Evolutionary conservation across 176 grass and related monocot species (phyloP), one percentile per base, ranked within the genome.

Genomic region (Phyllostachys edulis): DNA sequence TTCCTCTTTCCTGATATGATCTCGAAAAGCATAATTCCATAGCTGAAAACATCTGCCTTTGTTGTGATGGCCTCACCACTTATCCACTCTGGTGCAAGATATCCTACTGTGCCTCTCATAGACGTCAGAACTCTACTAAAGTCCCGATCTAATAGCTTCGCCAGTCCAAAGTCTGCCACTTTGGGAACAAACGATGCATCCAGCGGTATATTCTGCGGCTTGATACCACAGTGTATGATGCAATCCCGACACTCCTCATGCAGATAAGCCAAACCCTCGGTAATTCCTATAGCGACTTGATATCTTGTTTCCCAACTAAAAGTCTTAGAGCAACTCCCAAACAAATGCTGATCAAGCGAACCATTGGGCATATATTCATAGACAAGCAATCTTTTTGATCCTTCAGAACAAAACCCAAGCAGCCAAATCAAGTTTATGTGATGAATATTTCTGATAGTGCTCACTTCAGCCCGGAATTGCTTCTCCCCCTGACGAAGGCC

Each of bases 161-260:
- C 77, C 20, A 81, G 13, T 5, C 87, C 87, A 18, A 89, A 85
- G 3, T 81, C 82, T 7, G 82, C 60, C 40, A 89, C 40, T 61
- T 89, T 89, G 4, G 82, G 82, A 69, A 81, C 34, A 51, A 85
- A 85, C 3, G 69, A 85, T 24, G 34, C 41, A 29, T 91, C 86
- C 72, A 91, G 5, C 7, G 82, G 5, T 50, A 91, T 82, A 17
- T 88, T 91, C 44, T 91, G 46, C 41, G 86, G 90, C 40, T 91
- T 85, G 65, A 91, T 79, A 29, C 88, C 90, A 1, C 85, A 91
- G 14, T 91, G 85, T 66, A 91, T 91, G 47, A 91, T 91, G 86
- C 78, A 68, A 37, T 91, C 82, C 34, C 73, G 52, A 17, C 86
- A 88, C 0, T 69, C 59, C 60, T 88, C 86, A 21, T 91, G 90